Base-by-base conservation (phyloP, 495 filamentous ascomycete species). In the Penicillium parvum region DNA sequence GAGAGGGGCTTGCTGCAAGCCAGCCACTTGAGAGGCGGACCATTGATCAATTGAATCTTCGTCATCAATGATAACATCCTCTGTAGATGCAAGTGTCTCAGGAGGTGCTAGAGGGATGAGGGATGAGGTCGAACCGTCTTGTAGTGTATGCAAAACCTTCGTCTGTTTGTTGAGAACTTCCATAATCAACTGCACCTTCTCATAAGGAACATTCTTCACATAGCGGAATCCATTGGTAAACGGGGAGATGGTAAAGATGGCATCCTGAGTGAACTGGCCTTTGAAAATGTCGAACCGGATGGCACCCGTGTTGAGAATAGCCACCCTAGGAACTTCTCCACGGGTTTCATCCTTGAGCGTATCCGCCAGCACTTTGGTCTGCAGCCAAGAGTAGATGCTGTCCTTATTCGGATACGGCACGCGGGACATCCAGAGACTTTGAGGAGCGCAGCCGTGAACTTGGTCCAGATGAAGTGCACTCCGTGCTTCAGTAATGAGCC, bases 211-310 rank as follows among this genome's bases (percentile, higher is more conserved):
- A 57, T 94, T 78, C 49, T 81, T 78, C 36, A 96, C 72, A 55
- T 83, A 87, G n/a, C 73, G 69, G 49, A 96, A 85, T 4, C 76
- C 77, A 60, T 83, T 92, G 1, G 80, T 82, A 61, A 98, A 98
- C 2, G 92, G 92, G 3, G 87, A 95, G 36, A 96, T 75, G 32
- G 88, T 83, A 58, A 79, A 96, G 2, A 81, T 84, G 0, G 83
- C 83, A 54, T 98, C 92, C 34, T 75, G 79, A 0, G 92, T 96
- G 50, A 96, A 96, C 1, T 81, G 69, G 0, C 92, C 94, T 57
- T 90, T 76, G 74, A 96, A 95, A 48, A 98, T 84, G 58, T 98
- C 92, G 58, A 96, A 97, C 33, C 92, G 85, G 43, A 97, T 81
- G 2, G 85, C 85, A 7, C 92, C 92, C 5, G 88, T 94, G 58